These are phyloP conservation scores for Sphagnum tenellum DNA, from an alignment of 225 moss, liverwort and hornwort genomes.

Conservation along the genomic window DNA sequence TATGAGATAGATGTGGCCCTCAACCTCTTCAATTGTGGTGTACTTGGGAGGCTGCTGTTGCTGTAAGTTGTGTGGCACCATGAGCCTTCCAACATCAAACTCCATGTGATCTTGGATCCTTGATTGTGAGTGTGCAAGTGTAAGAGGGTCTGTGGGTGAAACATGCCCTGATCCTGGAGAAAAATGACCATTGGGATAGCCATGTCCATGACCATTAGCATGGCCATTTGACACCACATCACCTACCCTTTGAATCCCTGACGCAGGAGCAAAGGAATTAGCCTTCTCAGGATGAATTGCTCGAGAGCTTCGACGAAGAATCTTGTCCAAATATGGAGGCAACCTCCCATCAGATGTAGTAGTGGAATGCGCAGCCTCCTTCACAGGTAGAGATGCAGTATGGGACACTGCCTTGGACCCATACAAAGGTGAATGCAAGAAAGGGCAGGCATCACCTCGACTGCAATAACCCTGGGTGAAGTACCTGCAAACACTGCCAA, in stretches of 20 bases:
- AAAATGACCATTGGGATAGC: conserved; percentile 7
- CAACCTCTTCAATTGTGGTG: conserved; percentile 54
- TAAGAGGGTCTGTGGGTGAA: conserved; percentile 1
- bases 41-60: conserved; percentile 51
- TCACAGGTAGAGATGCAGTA: conserved; percentile 9
- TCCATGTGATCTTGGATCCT: conserved; percentile 29
- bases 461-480: conserved; percentile 53
- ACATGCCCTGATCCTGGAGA: conserved; percentile 11
- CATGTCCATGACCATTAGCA: conserved; percentile 6
- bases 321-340: conserved; percentile 22
- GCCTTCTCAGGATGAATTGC: conserved; percentile 8
- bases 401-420: conserved; percentile 1
- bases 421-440: conserved; percentile 25
- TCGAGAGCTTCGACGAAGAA: conserved; percentile 24
- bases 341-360: conserved; percentile 23
- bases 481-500: conserved; percentile 39
- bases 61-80: conserved; percentile 19
- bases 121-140: conserved; percentile 10
- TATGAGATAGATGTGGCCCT: conserved; percentile 50
- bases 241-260: conserved; percentile 6
- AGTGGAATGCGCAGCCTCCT: conserved; percentile 11
- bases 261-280: background rate
- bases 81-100: conserved; percentile 19
- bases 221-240: conserved; percentile 7
- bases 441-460: conserved; percentile 55